Percentiles rank a stretch among this genome's conserved stretches.
Evolutionary conservation across 441 rosid genomes (phyloP).

Genomic region (Mallotus japonicus): DNA sequence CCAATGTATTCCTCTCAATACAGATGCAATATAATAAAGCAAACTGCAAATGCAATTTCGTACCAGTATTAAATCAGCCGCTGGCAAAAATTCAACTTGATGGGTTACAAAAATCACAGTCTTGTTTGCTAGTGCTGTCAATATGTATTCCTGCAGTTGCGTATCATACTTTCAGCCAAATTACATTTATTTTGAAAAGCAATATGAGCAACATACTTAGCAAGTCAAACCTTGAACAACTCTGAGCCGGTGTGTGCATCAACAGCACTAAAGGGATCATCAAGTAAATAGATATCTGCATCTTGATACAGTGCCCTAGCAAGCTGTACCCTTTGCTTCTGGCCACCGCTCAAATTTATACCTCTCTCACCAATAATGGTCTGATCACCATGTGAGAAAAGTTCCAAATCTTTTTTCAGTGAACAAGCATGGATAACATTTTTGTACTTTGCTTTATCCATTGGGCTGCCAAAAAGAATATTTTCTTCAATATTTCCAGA

Average conservation of each 20-base stretch:
- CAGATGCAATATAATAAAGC: conserved; percentile 1
- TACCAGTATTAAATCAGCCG: conserved; percentile 96
- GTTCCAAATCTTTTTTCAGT: conserved; percentile 90
- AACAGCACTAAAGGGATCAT: conserved; percentile 99
- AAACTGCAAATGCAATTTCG: conserved; percentile 14
- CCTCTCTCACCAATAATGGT: conserved; percentile 99
- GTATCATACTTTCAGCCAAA: conserved; percentile 34
- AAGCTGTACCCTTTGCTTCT: conserved; percentile 97
- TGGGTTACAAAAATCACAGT: conserved; percentile 96
- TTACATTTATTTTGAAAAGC: conserved; percentile 15
- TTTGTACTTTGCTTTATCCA: conserved; percentile 94
- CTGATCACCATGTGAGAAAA: conserved; percentile 96
- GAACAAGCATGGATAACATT: conserved; percentile 92
- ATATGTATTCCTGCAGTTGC: conserved; percentile 84
- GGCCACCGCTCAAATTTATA: conserved; percentile 97
- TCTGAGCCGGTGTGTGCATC: conserved; percentile 99
- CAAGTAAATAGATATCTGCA: conserved; percentile 95
- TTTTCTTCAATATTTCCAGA: conserved; percentile 99
- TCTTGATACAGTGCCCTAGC: conserved; percentile 99
- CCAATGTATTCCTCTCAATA: not conserved
- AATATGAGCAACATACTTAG: conserved; percentile 8
- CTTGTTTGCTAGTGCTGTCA: conserved; percentile 78
- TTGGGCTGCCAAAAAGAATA: conserved; percentile 95
- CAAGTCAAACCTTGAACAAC: conserved; percentile 72
- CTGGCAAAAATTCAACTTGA: conserved; percentile 97